These are phyloP conservation scores for Blastobotrys malaysiensis DNA, from an alignment of 1,139 yeast genomes.

Conservation along the genomic window DNA sequence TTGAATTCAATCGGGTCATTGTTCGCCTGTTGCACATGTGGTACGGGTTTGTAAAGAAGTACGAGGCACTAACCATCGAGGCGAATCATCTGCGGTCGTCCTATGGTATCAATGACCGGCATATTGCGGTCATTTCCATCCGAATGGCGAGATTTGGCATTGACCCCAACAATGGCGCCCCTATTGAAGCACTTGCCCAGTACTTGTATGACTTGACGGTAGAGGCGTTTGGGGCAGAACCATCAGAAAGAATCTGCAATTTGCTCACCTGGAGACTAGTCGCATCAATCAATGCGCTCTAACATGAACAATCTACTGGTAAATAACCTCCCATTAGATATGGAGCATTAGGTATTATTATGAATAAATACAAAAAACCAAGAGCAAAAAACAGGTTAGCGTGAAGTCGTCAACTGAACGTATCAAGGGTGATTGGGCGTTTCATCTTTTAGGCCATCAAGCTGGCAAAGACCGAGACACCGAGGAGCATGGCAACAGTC, in stretches of 20 bases:
- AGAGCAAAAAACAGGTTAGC: background rate
- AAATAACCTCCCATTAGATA: too few relatives aligned
- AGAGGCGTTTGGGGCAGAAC: background rate
- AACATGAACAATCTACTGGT: too few relatives aligned
- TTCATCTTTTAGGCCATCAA: background rate
- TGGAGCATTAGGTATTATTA: background rate
- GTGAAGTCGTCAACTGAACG: background rate
- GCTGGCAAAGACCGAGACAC: conserved; percentile 7
- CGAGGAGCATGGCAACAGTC: background rate
- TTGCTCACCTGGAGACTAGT: background rate
- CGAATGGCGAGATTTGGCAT: background rate
- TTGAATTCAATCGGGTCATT: background rate
- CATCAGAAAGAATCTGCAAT: background rate
- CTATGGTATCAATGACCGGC: background rate
- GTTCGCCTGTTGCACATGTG: background rate
- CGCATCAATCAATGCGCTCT: background rate
- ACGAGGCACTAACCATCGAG: conserved; percentile 1
- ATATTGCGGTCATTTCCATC: background rate
- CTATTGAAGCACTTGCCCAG: background rate
- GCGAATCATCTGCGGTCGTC: background rate
- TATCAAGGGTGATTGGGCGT: background rate
- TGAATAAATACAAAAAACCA: background rate
- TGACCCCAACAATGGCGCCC: background rate
- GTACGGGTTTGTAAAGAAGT: conserved; percentile 3
- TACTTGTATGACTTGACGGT: background rate